Percentiles rank a stretch among this genome's conserved stretches.
phyloP scores from a whole-genome alignment of 2,329 filamentous ascomycete species.

The Exophiala oligosperma region DNA sequence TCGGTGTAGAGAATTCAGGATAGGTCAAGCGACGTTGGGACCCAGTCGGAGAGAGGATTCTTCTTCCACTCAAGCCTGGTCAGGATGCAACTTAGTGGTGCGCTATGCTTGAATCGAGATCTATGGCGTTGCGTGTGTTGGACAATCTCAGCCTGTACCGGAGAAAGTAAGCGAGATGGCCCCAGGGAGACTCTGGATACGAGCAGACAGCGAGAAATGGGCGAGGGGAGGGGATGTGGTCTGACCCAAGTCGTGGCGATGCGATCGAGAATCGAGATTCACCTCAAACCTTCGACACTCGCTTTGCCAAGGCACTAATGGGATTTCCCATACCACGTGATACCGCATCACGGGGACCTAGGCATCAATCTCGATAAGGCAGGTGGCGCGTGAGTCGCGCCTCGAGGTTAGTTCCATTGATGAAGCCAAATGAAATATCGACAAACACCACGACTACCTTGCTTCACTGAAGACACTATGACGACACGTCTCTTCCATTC shows the following conservation, averaged over 20 bases:
- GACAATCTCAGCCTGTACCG: neutral
- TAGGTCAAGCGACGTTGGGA: neutral
- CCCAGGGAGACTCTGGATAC: neutral
- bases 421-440: no score
- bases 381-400: neutral
- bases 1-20: neutral
- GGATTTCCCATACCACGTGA: neutral
- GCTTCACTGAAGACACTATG: no score
- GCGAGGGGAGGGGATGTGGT: neutral
- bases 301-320: neutral
- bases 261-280: neutral
- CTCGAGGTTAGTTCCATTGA: neutral
- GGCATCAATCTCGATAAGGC: neutral
- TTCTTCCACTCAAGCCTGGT: neutral
- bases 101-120: neutral
- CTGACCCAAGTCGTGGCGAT: neutral
- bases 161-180: neutral
- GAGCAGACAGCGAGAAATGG: neutral
- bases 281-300: neutral
- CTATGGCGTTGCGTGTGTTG: neutral
- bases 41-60: neutral
- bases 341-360: neutral
- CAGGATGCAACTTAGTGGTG: neutral
- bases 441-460: no score
- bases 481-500: no score